Evolutionary conservation across 148 eudicot species (phyloP).

Genomic region (Pouteria glomerata): DNA sequence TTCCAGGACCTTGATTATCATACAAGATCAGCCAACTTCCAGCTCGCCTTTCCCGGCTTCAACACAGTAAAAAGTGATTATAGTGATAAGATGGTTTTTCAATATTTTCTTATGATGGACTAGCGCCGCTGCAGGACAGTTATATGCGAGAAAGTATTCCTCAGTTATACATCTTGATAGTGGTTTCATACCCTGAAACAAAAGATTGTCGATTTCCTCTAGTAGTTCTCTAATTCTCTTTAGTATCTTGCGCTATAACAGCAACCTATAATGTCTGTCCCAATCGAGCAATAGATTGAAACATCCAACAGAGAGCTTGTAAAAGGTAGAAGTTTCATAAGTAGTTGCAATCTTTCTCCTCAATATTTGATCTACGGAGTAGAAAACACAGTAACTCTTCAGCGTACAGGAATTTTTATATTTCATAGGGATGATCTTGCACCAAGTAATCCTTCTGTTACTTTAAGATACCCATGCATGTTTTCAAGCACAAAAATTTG

Average conservation of each 20-base stretch:
- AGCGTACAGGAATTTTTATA: neutral
- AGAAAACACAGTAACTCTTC: neutral
- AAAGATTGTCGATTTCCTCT: neutral
- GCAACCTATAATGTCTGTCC: neutral
- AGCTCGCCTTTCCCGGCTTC: neutral
- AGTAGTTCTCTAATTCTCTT: neutral
- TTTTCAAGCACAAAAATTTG: neutral
- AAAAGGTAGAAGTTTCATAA: neutral
- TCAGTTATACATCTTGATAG: neutral
- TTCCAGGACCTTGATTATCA: neutral
- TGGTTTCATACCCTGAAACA: neutral
- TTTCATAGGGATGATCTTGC: slow-evolving; percentile 2
- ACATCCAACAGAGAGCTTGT: neutral
- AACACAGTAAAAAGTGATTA: neutral
- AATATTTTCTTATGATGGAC: neutral
- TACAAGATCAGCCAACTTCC: neutral
- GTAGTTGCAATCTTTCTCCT: neutral
- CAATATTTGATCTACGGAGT: neutral
- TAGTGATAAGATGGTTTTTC: neutral
- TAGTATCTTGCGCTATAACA: neutral
- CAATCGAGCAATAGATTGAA: neutral
- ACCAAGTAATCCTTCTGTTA: neutral
- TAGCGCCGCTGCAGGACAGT: neutral
- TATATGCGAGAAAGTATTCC: neutral
- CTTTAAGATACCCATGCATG: neutral